Base-by-base conservation (phyloP, 306 rosid genomes). In the Sicyos baderoa region DNA sequence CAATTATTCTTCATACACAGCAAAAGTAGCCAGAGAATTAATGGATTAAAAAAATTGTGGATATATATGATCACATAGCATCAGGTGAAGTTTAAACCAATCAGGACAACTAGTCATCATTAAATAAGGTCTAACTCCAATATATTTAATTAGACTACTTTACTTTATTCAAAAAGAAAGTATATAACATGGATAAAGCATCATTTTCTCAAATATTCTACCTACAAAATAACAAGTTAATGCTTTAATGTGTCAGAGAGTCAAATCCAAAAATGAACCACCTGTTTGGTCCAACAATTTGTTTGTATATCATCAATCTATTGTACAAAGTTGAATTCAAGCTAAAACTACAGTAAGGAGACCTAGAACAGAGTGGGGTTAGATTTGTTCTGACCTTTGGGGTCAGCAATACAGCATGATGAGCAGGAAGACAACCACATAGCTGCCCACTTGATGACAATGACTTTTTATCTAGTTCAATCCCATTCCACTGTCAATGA, bases 361-460 rank as follows among this genome's bases (percentile, higher is more conserved):
- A 23, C 72, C 55, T 25, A 23, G 45, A 15, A 49, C 72, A 23
- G 50, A 56, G 72, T 47, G 57, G 72, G 56, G 72, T 49, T 67
- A 19, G 51, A 63, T 40, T 65, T 65, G 72, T 67, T 67, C 57
- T 67, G 72, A 49, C 72, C 57, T 48, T 48, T 15, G 45, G 57
- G 57, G 57, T 47, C 72, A 23, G 72, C 72, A 49, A 67, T 49
- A 48, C 71, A 21, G 23, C 15, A 66, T 67, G 56, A 67, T 23
- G 19, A 49, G 57, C 54, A 67, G 72, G 57, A 67, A 67, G 57
- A 47, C 72, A 67, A 25, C 57, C 57, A 67, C 72, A 45, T 19
- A 47, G 71, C 71, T 66, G 71, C 55, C 71, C 55, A 66, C 71
- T 66, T 66, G 71, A 66, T 67, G 56, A 67, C 57, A 67, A 48